A percentile compares a stretch with the other conserved stretches of the same genome.
These are phyloP conservation scores for Alnus glutinosa DNA, from an alignment of 306 rosid species.

Conservation along the genomic window DNA sequence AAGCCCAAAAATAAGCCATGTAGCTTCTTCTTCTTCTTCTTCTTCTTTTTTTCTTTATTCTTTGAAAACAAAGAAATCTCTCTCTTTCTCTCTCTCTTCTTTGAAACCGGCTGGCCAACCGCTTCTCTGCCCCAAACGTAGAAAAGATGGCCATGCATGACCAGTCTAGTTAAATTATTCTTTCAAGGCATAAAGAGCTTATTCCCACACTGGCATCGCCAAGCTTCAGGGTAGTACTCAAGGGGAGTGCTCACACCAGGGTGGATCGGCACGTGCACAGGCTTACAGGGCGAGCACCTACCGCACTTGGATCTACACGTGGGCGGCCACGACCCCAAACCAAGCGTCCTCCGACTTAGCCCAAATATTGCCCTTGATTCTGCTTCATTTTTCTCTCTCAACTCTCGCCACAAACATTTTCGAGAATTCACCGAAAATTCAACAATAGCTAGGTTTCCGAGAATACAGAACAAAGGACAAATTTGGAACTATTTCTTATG, in stretches of 20 bases:
- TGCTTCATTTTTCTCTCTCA: not conserved
- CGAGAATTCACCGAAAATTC: no score
- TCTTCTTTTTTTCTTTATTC: no score
- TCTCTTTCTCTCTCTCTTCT: no score
- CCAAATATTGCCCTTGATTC: not conserved
- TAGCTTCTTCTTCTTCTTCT: no score
- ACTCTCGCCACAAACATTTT: not conserved
- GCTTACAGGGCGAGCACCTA: constrained; percentile 68
- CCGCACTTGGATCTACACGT: constrained; percentile 85
- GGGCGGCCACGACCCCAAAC: constrained; percentile 86
- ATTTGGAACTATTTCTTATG: no score
- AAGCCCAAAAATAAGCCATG: no score
- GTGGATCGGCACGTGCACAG: constrained; percentile 84
- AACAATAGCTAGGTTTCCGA: no score
- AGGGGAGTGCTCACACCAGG: constrained; percentile 72
- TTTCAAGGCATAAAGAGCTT: constrained; percentile 77
- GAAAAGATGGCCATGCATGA: constrained; percentile 19
- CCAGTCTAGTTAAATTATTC: constrained; percentile 4
- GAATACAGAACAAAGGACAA: no score
- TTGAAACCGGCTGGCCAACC: no score
- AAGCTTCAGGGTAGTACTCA: constrained; percentile 96
- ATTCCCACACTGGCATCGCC: constrained; percentile 92
- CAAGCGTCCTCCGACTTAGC: constrained; percentile 44
- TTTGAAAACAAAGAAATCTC: no score
- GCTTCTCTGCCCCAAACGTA: not conserved